Base-by-base conservation (phyloP, 2,329 filamentous ascomycete genomes). In the Colletotrichum spaethianum region DNA sequence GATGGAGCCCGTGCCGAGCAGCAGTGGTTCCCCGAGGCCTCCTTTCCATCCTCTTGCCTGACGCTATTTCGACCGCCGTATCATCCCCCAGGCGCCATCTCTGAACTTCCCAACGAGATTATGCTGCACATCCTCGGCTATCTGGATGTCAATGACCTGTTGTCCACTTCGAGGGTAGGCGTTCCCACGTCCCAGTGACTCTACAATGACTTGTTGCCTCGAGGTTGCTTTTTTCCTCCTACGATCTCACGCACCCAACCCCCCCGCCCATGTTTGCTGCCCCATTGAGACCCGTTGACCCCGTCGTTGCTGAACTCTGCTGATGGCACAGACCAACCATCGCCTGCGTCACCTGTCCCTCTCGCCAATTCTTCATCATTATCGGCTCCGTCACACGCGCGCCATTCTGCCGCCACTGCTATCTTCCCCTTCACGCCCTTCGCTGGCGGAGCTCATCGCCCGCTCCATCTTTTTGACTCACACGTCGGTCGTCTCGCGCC, bases 381-480 rank as follows among this genome's bases (percentile, higher is more conserved):
- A 87, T 74, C 91, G 92, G 57, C 87, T 93, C 26, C 90, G 87
- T 61, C 86, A 83, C 74, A 88, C 86, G 44, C 88, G 90, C 44
- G 76, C 82, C 42, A 80, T 85, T 4, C 86, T 94, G 4, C 84
- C 87, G 5, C 86, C 87, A 20, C 83, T 90, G 40, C 85, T 94
- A 14, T 83, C 83, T 9, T 88, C 87, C 7, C 86, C 90, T 5
- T 86, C 84, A 36, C 87, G 90, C 9, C 90, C 92, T 2, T 87
- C 89, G 4, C 83, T 91, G 2, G 80, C 88, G 46, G 89, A 92
- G 67, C 89, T 93, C 18, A 90, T 92, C 63, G 81, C 85, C 28
- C 87, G 91, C 50, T 87, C 85, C 79, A 93, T 94, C 78, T 92
- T 93, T 80, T 81, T 93, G 52, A 92, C 91, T 50, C 85, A 87